A percentile compares a stretch with the other conserved stretches of the same genome.
phyloP scores from a whole-genome alignment of 768 basidiomycete species.

The Leccinum sublutescens region DNA sequence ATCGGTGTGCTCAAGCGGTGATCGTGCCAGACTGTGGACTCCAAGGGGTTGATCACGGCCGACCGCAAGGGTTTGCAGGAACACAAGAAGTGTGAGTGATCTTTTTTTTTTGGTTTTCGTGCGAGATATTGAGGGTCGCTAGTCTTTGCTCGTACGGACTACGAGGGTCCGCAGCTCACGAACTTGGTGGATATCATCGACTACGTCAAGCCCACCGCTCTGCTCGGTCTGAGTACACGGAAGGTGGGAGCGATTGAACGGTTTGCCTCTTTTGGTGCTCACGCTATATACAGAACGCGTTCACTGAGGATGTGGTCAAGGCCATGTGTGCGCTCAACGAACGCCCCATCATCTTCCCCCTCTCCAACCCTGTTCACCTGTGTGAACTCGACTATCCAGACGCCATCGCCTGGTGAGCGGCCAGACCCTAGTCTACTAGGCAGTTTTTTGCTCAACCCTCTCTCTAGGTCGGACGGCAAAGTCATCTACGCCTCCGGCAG shows the following conservation, averaged over 20 bases:
- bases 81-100: constrained; percentile 65
- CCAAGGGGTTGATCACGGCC: constrained; percentile 72
- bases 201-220: constrained; percentile 72
- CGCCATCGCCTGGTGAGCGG: constrained; percentile 53
- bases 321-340: constrained; percentile 63
- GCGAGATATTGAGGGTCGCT: not conserved
- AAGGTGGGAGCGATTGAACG: constrained; percentile 23
- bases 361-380: constrained; percentile 69
- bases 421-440: not conserved
- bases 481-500: constrained; percentile 74
- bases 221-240: constrained; percentile 69
- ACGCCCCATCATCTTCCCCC: constrained; percentile 79
- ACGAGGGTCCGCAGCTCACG: constrained; percentile 59
- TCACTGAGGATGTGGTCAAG: constrained; percentile 59
- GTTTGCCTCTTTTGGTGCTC: not conserved
- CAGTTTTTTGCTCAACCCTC: not conserved
- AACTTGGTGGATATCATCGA: constrained; percentile 65
- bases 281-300: constrained; percentile 42
- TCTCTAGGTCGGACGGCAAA: constrained; percentile 55
- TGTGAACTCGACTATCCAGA: constrained; percentile 61
- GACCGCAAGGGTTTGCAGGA: constrained; percentile 65
- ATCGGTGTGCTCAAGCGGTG: constrained; percentile 12
- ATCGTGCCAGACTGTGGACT: constrained; percentile 60
- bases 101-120: not conserved
- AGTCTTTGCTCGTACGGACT: constrained; percentile 75